Conservation (phyloP, 2,329 filamentous ascomycete species). For the Verticillium tricorpus region DNA sequence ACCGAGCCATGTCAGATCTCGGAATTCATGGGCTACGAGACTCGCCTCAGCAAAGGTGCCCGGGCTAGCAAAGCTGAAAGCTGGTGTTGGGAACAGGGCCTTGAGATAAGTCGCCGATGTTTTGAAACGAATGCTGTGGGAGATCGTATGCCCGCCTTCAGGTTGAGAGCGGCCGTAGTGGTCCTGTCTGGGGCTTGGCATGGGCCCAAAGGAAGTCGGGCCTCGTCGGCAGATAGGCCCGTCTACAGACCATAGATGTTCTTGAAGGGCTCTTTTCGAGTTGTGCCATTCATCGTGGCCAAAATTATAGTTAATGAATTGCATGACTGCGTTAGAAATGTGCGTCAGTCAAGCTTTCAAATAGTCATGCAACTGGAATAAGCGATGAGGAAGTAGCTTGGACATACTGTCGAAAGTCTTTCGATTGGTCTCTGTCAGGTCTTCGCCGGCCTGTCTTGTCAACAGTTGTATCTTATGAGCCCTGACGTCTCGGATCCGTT, state of each 20-base stretch:
- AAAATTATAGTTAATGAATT: conserved; percentile 46
- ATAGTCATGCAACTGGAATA: not conserved
- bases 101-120: conserved; percentile 34
- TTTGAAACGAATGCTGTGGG: not conserved
- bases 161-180: conserved; percentile 15
- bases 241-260: conserved; percentile 39
- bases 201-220: conserved; percentile 40
- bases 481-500: conserved; percentile 52
- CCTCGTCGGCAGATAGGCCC: conserved; percentile 35
- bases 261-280: conserved; percentile 43
- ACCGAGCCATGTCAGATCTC: conserved; percentile 56
- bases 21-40: conserved; percentile 35
- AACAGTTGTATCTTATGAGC: conserved; percentile 54
- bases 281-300: conserved; percentile 56
- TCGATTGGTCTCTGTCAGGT: conserved; percentile 20
- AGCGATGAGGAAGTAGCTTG: no score
- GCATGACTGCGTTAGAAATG: conserved; percentile 21
- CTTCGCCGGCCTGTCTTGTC: conserved; percentile 47
- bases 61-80: conserved; percentile 35
- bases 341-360: not conserved
- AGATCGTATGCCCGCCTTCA: not conserved
- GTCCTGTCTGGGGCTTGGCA: conserved; percentile 38
- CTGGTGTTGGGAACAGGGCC: conserved; percentile 38
- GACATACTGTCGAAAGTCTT: not conserved
- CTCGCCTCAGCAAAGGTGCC: conserved; percentile 40